Percentiles rank a stretch among this genome's conserved stretches.
Evolutionary conservation across 805 yeast genomes (phyloP).

Genomic region (Saccharomycopsis selenospora): DNA sequence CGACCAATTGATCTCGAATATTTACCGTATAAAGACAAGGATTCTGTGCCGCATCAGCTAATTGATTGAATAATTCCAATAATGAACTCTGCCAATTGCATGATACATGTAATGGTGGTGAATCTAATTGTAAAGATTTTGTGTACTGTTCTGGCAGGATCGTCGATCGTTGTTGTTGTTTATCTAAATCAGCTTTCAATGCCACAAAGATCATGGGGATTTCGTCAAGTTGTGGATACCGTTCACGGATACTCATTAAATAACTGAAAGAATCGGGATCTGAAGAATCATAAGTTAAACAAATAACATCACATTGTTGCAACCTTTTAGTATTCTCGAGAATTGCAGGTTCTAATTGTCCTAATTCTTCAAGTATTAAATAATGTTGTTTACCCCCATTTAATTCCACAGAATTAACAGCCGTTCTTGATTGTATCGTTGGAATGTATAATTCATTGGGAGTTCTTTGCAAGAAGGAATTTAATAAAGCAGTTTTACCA

Average conservation of each 20-base stretch:
- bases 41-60: conserved; percentile 78
- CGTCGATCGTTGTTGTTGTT: conserved; percentile 86
- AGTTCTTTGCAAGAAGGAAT: conserved; percentile 71
- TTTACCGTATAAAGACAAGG: conserved; percentile 80
- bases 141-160: conserved; percentile 86
- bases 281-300: conserved; percentile 86
- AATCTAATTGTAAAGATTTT: conserved; percentile 42
- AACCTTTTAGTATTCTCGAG: conserved; percentile 61
- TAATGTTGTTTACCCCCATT: conserved; percentile 95
- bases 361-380: conserved; percentile 81
- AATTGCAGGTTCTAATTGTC: conserved; percentile 77
- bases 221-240: conserved; percentile 48
- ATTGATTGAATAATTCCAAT: conserved; percentile 74
- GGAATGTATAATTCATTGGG: conserved; percentile 71
- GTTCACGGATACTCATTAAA: conserved; percentile 59
- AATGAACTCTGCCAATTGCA: conserved; percentile 85
- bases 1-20: conserved; percentile 54
- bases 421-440: conserved; percentile 71
- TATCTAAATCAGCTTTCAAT: conserved; percentile 87
- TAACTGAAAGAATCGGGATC: conserved; percentile 93
- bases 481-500: conserved; percentile 82
- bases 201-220: conserved; percentile 88
- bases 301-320: conserved; percentile 84
- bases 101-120: conserved; percentile 85
- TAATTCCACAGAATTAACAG: conserved; percentile 87